A percentile compares a stretch with the other conserved stretches of the same genome.
These are phyloP conservation scores for Tuber borchii DNA, from an alignment of 495 filamentous ascomycete genomes.

Conservation along the genomic window DNA sequence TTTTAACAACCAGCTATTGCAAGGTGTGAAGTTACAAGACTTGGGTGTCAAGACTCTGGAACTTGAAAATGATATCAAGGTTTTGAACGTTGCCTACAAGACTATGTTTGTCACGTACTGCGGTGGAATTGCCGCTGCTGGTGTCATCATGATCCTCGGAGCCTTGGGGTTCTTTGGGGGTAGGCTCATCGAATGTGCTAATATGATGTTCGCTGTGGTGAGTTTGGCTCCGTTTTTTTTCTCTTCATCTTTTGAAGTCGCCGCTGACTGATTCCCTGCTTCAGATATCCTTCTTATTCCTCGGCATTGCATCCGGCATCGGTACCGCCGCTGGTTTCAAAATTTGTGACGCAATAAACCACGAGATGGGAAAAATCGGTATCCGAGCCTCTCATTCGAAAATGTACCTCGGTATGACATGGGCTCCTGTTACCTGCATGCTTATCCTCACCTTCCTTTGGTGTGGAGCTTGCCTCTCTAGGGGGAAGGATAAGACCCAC, in stretches of 20 bases:
- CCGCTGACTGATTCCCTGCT: not conserved
- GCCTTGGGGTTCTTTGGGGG: constrained; percentile 15
- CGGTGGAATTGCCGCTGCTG: constrained; percentile 29
- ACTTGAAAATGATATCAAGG: constrained; percentile 18
- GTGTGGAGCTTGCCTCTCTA: constrained; percentile 27
- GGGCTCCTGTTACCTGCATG: constrained; percentile 29
- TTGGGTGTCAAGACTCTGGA: constrained; percentile 29
- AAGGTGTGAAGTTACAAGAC: constrained; percentile 26
- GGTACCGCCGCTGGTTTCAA: constrained; percentile 31
- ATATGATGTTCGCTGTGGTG: constrained; percentile 28
- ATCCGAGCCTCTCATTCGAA: constrained; percentile 14
- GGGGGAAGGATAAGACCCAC: constrained; percentile 14
- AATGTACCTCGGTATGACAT: constrained; percentile 31
- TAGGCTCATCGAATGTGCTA: constrained; percentile 19
- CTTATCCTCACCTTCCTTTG: constrained; percentile 29
- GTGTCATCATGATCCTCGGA: constrained; percentile 22
- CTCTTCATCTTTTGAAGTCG: not conserved
- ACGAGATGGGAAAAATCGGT: constrained; percentile 11
- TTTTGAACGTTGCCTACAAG: constrained; percentile 32
- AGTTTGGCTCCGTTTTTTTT: not conserved
- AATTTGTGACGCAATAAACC: constrained; percentile 32
- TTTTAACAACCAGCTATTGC: constrained; percentile 23
- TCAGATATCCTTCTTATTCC: constrained; percentile 24
- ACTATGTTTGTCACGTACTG: constrained; percentile 36
- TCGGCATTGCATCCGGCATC: constrained; percentile 27